phyloP scores from a whole-genome alignment of 352 stramenopile genomes.

The Phytophthora multivora region DNA sequence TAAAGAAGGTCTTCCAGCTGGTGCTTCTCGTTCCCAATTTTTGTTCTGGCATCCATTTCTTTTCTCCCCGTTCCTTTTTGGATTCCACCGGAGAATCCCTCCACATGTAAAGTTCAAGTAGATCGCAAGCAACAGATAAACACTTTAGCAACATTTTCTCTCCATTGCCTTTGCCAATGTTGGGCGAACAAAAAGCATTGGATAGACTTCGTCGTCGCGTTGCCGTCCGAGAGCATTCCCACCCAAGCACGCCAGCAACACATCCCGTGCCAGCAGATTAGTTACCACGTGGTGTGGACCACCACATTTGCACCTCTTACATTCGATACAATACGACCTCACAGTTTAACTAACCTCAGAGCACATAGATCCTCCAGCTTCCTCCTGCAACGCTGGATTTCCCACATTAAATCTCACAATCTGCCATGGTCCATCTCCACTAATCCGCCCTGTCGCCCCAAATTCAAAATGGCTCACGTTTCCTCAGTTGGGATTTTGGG shows the following conservation, averaged over 20 bases:
- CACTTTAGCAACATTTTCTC: too few relatives aligned
- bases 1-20: background rate
- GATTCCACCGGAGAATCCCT: background rate
- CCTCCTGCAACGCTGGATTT: too few relatives aligned
- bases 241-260: constrained; percentile 23
- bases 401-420: background rate
- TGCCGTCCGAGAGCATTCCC: constrained; percentile 18
- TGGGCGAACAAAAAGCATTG: constrained; percentile 15
- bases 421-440: background rate
- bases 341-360: too few relatives aligned
- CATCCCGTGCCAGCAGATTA: constrained; percentile 19
- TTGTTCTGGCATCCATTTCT: background rate
- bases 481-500: constrained; percentile 31
- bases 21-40: background rate
- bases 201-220: constrained; percentile 15
- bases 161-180: background rate
- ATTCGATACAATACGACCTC: too few relatives aligned
- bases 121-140: too few relatives aligned
- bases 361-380: too few relatives aligned
- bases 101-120: background rate
- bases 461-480: constrained; percentile 15
- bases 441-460: constrained; percentile 7
- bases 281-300: constrained; percentile 9
- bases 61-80: background rate
- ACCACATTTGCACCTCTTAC: background rate